Evolutionary conservation across 495 filamentous ascomycete genomes (phyloP).

Genomic region (Antarctomyces pellizariae): DNA sequence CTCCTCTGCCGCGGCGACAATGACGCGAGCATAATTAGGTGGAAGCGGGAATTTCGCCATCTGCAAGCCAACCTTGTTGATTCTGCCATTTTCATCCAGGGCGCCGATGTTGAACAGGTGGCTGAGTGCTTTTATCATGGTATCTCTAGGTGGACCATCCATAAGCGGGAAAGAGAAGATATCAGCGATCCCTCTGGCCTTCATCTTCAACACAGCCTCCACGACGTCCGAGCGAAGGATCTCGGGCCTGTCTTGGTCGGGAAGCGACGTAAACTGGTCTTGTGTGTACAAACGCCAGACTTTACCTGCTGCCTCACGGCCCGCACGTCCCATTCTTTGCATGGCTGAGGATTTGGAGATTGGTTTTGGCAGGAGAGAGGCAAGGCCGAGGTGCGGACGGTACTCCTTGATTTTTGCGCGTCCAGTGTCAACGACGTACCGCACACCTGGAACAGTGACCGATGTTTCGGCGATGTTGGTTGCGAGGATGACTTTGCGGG

Average conservation of each 20-base stretch:
- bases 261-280: slow-evolving; percentile 41
- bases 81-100: slow-evolving; percentile 42
- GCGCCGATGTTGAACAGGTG: slow-evolving; percentile 61
- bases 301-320: slow-evolving; percentile 73
- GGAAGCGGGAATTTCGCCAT: slow-evolving; percentile 69
- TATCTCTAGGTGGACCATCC: slow-evolving; percentile 51
- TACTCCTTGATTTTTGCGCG: slow-evolving; percentile 91
- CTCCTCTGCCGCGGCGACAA: slow-evolving; percentile 54
- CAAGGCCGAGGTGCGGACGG: slow-evolving; percentile 59
- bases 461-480: slow-evolving; percentile 99
- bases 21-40: slow-evolving; percentile 55
- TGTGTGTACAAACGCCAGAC: slow-evolving; percentile 85
- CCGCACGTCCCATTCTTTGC: slow-evolving; percentile 78
- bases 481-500: slow-evolving; percentile 71
- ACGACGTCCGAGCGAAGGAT: slow-evolving; percentile 78
- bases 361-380: slow-evolving; percentile 73
- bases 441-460: slow-evolving; percentile 81
- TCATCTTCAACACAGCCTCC: slow-evolving; percentile 77
- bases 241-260: slow-evolving; percentile 61
- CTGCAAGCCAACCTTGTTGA: slow-evolving; percentile 48
- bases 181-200: slow-evolving; percentile 69
- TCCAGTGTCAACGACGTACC: slow-evolving; percentile 78
- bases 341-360: slow-evolving; percentile 88
- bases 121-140: slow-evolving; percentile 62
- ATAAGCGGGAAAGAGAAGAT: slow-evolving; percentile 69